These are phyloP conservation scores for Aspergillus nidulans DNA, from an alignment of 495 filamentous ascomycete species.

Conservation along the genomic window DNA sequence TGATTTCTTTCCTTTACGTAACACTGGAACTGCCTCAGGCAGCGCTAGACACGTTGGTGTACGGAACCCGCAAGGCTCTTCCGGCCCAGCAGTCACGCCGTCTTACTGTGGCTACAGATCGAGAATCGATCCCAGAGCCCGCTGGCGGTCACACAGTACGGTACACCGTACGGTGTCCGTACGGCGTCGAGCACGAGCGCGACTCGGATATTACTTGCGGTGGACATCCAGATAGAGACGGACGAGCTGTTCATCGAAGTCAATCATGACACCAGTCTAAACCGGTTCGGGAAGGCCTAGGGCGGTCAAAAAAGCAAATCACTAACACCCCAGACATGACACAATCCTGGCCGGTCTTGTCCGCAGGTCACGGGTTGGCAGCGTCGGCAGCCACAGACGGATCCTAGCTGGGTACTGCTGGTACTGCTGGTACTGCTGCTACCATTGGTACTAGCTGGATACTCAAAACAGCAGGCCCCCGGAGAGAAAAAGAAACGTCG, in stretches of 20 bases:
- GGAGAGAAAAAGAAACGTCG: neutral
- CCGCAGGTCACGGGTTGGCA: too few species aligned
- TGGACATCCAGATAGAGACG: neutral
- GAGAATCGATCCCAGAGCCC: neutral
- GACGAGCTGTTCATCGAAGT: neutral
- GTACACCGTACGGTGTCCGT: too few species aligned
- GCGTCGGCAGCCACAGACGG: too few species aligned
- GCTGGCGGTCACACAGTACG: too few species aligned
- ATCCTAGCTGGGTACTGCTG: too few species aligned
- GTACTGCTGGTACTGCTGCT: too few species aligned
- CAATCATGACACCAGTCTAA: neutral
- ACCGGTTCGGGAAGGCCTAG: neutral
- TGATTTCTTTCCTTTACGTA: slow-evolving; percentile 26
- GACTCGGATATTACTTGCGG: too few species aligned
- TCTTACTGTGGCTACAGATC: neutral
- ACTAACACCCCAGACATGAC: neutral
- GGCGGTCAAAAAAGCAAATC: slow-evolving; percentile 11
- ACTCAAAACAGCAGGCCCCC: neutral
- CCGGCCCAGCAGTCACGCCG: too few species aligned
- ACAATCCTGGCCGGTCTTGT: neutral
- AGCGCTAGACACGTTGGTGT: neutral
- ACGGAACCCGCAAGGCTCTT: too few species aligned
- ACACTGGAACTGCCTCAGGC: slow-evolving; percentile 8
- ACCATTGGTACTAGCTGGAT: neutral
- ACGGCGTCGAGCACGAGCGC: too few species aligned